Conservation (phyloP, 2,329 filamentous ascomycete species). For the Xylaria polymorpha region DNA sequence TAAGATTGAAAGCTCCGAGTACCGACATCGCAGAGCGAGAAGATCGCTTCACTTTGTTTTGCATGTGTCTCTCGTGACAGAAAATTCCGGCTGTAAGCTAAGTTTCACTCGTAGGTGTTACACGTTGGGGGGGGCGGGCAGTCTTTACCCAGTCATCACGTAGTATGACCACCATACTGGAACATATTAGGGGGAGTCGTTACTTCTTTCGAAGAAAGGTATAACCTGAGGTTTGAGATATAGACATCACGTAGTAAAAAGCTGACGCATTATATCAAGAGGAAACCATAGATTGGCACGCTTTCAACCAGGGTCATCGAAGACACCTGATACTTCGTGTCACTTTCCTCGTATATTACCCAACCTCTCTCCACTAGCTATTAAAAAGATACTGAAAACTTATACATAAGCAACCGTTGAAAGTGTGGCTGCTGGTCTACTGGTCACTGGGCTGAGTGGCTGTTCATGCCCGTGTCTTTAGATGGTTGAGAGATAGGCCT, state of each 20-base stretch:
- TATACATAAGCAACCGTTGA: neutral
- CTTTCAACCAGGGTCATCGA: neutral
- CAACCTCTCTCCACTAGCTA: neutral
- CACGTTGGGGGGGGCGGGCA: neutral
- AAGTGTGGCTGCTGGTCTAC: neutral
- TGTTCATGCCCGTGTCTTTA: neutral
- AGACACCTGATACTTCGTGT: neutral
- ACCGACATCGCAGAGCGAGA: neutral
- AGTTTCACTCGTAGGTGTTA: neutral
- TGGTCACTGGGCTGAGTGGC: neutral
- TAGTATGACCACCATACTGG: neutral
- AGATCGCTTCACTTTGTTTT: conserved; percentile 17
- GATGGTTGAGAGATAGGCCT: neutral
- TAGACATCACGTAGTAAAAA: neutral
- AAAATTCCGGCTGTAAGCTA: neutral
- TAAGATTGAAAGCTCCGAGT: neutral
- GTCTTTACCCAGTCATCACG: neutral
- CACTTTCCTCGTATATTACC: no score
- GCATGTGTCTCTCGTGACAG: neutral
- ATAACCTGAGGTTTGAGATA: neutral
- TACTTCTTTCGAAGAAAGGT: neutral
- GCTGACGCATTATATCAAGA: neutral
- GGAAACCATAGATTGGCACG: neutral
- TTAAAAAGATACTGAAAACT: neutral
- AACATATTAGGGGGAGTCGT: neutral